Base-by-base conservation (phyloP, 257 asterid species). In the Nicotiana knightiana region DNA sequence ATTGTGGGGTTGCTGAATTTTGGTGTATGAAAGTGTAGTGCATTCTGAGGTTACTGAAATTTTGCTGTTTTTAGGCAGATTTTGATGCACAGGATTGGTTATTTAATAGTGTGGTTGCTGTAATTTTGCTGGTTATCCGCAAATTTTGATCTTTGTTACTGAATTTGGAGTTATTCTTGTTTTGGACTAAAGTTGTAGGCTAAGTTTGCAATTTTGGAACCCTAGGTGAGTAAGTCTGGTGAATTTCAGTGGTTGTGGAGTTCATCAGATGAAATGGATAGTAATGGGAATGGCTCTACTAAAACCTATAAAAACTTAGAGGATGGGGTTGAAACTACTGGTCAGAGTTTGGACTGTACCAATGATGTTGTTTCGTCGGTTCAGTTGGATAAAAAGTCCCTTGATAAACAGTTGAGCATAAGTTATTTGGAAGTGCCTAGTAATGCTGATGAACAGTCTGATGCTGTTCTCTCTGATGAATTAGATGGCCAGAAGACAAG, bases 241-340 rank as follows among this genome's bases (percentile, higher is more conserved):
- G 65, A 65, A 55, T 39, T 65, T 80, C 43, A 64, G 83, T 9
- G 66, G 67, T 82, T 82, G 79, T 85, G 85, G 78, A 73, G 75
- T 35, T 67, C 84, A 83, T 66, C 66, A 67, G 51, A 87, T 85
- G 86, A 83, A 76, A 89, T 93, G 99, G 92, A 84, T 80, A 83
- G 89, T 79, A 83, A 84, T 71, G 90, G 87, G 81, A 82, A 46
- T 85, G 89, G 79, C 0, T 24, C 51, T 33, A 16, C 75, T 57
- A 83, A 84, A 67, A 30, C 83, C 61, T 85, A 81, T 1, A n/a
- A 64, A 59, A 64, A 79, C 43, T 15, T 82, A 80, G 90, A 86
- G 82, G 85, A 65, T 78, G 82, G 68, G 54, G 88, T 81, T 17
- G 88, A 82, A 77, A 62, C 77, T 16, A 65, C 46, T 30, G 61